phyloP scores from a whole-genome alignment of 2,329 filamentous ascomycete genomes.

The Diaporthe eres region DNA sequence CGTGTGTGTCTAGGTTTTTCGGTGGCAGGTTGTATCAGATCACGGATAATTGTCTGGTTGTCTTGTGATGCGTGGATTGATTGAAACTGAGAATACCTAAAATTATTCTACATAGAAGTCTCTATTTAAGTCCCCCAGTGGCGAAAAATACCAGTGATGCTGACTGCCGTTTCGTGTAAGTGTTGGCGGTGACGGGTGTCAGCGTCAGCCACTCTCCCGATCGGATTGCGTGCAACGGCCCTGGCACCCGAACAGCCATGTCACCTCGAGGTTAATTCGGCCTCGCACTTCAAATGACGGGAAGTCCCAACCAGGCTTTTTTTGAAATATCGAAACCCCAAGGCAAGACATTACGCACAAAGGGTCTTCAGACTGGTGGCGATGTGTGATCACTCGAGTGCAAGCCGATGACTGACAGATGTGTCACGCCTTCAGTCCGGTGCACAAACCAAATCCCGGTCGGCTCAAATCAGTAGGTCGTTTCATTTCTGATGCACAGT shows the following conservation, averaged over 20 bases:
- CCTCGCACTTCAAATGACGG: neutral
- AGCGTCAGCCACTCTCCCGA: constrained; percentile 18
- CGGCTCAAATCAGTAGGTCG: neutral
- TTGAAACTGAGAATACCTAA: neutral
- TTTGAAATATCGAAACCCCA: neutral
- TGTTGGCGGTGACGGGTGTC: constrained; percentile 1
- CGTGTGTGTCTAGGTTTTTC: neutral
- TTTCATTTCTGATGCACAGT: neutral
- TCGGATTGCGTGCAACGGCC: neutral
- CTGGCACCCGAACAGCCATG: neutral
- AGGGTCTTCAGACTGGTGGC: neutral
- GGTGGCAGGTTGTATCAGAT: neutral
- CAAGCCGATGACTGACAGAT: neutral
- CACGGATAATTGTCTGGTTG: neutral
- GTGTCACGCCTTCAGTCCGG: neutral
- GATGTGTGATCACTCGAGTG: neutral
- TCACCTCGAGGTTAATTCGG: neutral
- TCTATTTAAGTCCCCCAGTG: neutral
- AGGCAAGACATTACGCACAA: neutral
- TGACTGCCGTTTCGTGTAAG: constrained; percentile 18
- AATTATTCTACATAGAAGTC: neutral
- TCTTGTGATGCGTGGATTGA: neutral
- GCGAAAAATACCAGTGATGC: neutral
- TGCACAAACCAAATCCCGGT: neutral
- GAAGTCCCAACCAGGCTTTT: neutral